phyloP scores from a whole-genome alignment of 371 early-diverging fungal genomes.

The Batkoa obscura region DNA sequence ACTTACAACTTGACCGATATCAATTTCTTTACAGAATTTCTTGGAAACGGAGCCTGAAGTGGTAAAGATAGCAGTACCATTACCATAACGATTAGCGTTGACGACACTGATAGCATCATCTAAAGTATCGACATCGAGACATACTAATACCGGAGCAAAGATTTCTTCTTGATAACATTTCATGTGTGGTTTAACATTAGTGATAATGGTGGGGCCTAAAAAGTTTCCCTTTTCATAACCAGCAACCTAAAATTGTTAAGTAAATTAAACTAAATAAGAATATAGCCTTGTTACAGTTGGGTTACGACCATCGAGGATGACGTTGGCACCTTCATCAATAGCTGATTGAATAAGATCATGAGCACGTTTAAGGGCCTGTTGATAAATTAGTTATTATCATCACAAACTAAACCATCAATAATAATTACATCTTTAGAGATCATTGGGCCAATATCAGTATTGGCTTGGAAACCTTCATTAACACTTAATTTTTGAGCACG shows the following conservation, averaged over 20 bases:
- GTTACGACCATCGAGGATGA: constrained; percentile 81
- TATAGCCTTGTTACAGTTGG: too few relatives aligned
- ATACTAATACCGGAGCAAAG: constrained; percentile 86
- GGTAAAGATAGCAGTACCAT: constrained; percentile 91
- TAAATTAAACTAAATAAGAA: too few relatives aligned
- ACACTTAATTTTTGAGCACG: constrained; percentile 74
- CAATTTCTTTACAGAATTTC: constrained; percentile 74
- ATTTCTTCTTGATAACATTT: constrained; percentile 89
- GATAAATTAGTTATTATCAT: neutral
- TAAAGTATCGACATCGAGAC: constrained; percentile 61
- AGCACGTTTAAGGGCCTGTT: constrained; percentile 54
- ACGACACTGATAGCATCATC: constrained; percentile 85
- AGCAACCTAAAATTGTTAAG: too few relatives aligned
- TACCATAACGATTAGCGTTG: constrained; percentile 86
- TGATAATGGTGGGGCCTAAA: constrained; percentile 76
- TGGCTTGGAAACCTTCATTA: constrained; percentile 66
- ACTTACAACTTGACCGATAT: constrained; percentile 91
- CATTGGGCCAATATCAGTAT: constrained; percentile 82
- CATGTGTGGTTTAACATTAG: constrained; percentile 66
- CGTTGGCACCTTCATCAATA: constrained; percentile 72
- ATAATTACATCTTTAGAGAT: constrained; percentile 44
- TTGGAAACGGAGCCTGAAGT: constrained; percentile 78
- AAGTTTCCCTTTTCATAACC: constrained; percentile 85
- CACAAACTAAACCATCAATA: too few relatives aligned
- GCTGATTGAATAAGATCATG: constrained; percentile 64